Evolutionary conservation across 805 yeast genomes (phyloP).

Genomic region (Candida gorgasii): DNA sequence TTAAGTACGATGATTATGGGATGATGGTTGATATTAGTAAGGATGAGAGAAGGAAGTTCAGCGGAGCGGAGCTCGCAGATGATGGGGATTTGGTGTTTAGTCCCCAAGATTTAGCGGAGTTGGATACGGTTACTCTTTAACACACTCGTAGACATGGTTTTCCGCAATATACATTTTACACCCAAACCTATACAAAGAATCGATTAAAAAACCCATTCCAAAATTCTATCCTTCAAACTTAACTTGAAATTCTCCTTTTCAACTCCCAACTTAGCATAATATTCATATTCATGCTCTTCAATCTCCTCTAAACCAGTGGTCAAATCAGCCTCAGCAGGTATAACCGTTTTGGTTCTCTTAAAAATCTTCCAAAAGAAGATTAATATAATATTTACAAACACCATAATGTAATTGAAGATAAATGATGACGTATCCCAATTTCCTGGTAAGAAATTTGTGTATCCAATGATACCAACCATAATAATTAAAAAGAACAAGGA

Average conservation of each 20-base stretch:
- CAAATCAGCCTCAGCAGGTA: conserved; percentile 48
- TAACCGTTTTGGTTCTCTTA: conserved; percentile 36
- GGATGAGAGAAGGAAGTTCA: conserved; percentile 1
- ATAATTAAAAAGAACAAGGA: conserved; percentile 32
- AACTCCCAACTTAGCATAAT: conserved; percentile 11
- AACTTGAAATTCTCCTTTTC: conserved; percentile 6
- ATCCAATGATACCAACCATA: conserved; percentile 63
- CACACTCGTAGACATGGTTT: too few species aligned
- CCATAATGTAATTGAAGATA: conserved; percentile 70
- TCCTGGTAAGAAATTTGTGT: conserved; percentile 60
- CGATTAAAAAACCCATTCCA: conserved; percentile 14
- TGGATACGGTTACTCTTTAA: conserved; percentile 3
- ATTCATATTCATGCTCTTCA: conserved; percentile 49
- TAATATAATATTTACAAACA: conserved; percentile 47
- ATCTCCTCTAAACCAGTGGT: conserved; percentile 45
- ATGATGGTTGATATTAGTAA: conserved; percentile 4
- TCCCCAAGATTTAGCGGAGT: conserved; percentile 1
- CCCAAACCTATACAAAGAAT: background rate
- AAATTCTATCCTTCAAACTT: conserved; percentile 7
- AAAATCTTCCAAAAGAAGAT: conserved; percentile 36
- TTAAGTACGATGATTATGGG: conserved; percentile 5
- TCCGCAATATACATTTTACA: background rate
- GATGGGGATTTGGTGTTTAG: conserved; percentile 4
- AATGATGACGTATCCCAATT: conserved; percentile 62
- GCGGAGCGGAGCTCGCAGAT: background rate